A percentile compares a stretch with the other conserved stretches of the same genome.
These are phyloP conservation scores for Vinca minor DNA, from an alignment of 257 asterid species.

Conservation along the genomic window DNA sequence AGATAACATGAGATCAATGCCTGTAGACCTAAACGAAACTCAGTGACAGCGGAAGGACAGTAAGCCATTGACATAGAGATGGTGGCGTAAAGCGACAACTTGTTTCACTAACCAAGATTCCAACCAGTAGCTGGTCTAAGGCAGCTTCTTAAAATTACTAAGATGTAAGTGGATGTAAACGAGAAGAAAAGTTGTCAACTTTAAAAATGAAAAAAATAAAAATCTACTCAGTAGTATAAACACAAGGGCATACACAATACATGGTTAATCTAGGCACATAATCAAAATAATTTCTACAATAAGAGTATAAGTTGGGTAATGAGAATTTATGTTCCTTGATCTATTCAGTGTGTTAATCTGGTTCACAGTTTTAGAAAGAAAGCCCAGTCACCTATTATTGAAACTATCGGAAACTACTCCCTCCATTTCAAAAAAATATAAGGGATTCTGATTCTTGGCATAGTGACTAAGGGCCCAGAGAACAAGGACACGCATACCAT, in stretches of 20 bases:
- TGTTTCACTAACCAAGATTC: not conserved
- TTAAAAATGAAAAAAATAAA: too few relatives aligned
- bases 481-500: too few relatives aligned
- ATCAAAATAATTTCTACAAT: too few relatives aligned
- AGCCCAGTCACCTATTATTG: not conserved
- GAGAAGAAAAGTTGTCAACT: too few relatives aligned
- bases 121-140: not conserved
- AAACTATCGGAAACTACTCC: not conserved
- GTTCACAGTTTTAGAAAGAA: not conserved
- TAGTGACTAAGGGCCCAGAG: too few relatives aligned
- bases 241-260: not conserved
- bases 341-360: too few relatives aligned
- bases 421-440: too few relatives aligned
- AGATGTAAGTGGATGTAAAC: not conserved
- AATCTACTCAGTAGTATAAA: not conserved
- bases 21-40: not conserved
- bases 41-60: not conserved
- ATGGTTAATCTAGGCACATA: not conserved
- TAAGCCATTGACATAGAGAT: too few relatives aligned
- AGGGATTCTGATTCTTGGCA: too few relatives aligned
- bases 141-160: not conserved
- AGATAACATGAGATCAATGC: not conserved
- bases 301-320: not conserved
- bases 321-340: not conserved
- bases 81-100: too few relatives aligned